Conservation (phyloP, 2,329 filamentous ascomycete species). For the Mariannaea elegans region DNA sequence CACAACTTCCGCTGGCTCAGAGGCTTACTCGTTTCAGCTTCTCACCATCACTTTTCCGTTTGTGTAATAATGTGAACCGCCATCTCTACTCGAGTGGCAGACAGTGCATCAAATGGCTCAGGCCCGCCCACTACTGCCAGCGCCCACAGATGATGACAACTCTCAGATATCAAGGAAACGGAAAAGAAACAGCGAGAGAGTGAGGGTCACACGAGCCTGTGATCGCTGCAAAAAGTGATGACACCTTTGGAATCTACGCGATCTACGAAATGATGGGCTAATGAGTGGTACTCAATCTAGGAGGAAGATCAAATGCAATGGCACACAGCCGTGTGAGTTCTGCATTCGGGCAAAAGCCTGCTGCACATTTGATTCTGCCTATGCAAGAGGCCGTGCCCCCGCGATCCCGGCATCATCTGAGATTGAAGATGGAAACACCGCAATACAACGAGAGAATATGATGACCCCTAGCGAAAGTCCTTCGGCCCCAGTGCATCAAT, state of each 20-base stretch:
- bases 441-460: constrained; percentile 3
- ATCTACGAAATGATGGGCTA: constrained; percentile 9
- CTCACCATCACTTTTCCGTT: too few species aligned
- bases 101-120: constrained; percentile 13
- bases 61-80: too few species aligned
- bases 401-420: constrained; percentile 29
- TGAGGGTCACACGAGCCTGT: constrained; percentile 38
- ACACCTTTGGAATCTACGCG: background rate
- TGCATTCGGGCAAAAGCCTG: constrained; percentile 28
- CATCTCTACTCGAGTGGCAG: too few species aligned
- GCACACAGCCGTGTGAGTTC: constrained; percentile 38
- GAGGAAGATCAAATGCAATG: constrained; percentile 40
- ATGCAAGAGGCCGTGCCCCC: constrained; percentile 36
- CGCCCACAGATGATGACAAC: constrained; percentile 4
- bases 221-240: constrained; percentile 41
- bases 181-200: constrained; percentile 37
- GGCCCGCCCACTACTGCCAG: background rate
- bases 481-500: constrained; percentile 14
- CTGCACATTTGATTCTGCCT: constrained; percentile 39
- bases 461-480: background rate
- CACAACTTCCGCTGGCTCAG: too few species aligned
- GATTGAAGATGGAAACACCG: constrained; percentile 9
- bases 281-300: constrained; percentile 19
- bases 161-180: constrained; percentile 25
- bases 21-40: too few species aligned